Percentiles rank a stretch among this genome's conserved stretches.
Conservation (phyloP, 2,329 filamentous ascomycete species). For the Geosmithia putterillii region DNA sequence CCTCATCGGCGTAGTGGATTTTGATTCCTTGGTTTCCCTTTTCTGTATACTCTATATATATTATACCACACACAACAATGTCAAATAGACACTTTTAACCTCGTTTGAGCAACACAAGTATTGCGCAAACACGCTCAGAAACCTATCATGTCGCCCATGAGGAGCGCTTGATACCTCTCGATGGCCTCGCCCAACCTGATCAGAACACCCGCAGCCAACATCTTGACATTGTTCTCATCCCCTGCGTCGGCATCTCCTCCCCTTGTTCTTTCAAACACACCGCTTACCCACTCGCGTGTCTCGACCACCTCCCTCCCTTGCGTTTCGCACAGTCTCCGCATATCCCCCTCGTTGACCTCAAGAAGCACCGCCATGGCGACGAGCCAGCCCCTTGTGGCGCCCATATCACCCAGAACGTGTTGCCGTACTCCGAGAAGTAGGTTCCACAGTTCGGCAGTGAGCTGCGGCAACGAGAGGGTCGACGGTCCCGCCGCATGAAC, state of each 20-base stretch:
- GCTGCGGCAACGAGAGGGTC: slow-evolving; percentile 60
- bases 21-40: background rate
- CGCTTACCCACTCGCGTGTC: slow-evolving; percentile 73
- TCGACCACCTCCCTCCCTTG: slow-evolving; percentile 71
- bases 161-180: slow-evolving; percentile 64
- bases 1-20: background rate
- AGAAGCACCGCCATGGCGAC: slow-evolving; percentile 70
- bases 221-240: slow-evolving; percentile 71
- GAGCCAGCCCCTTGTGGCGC: slow-evolving; percentile 61
- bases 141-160: slow-evolving; percentile 58
- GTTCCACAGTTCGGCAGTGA: slow-evolving; percentile 76
- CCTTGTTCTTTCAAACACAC: slow-evolving; percentile 54
- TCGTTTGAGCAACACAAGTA: background rate
- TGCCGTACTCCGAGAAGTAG: slow-evolving; percentile 62
- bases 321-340: slow-evolving; percentile 58
- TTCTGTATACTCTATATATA: background rate
- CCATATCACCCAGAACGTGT: slow-evolving; percentile 45
- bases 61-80: background rate
- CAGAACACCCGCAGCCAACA: slow-evolving; percentile 63
- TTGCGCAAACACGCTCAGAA: slow-evolving; percentile 8
- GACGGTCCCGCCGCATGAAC: slow-evolving; percentile 74
- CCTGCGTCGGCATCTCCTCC: slow-evolving; percentile 31
- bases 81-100: background rate
- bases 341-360: slow-evolving; percentile 66
- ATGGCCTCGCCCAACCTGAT: slow-evolving; percentile 71